Evolutionary conservation across 164 flowering plant genomes (phyloP).

Genomic region (Chimonanthus salicifolius): DNA sequence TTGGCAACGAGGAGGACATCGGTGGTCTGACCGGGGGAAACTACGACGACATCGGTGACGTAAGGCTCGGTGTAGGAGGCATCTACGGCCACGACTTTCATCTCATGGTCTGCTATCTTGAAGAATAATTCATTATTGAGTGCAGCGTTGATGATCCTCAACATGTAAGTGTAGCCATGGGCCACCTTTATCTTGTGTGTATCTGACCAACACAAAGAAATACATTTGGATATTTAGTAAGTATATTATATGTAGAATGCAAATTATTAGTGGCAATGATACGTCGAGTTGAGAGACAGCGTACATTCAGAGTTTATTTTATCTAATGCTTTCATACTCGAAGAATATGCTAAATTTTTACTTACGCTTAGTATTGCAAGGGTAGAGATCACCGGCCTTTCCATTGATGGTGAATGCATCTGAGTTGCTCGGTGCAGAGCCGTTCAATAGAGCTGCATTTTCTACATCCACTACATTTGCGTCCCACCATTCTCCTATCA

Average conservation of each 20-base stretch:
- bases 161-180: constrained; percentile 53
- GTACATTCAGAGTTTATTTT: no score
- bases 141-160: constrained; percentile 77
- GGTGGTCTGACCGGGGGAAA: constrained; percentile 63
- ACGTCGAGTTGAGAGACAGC: background rate
- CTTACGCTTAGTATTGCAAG: constrained; percentile 48
- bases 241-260: background rate
- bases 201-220: constrained; percentile 16
- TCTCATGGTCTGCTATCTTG: constrained; percentile 55
- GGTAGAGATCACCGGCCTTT: constrained; percentile 2
- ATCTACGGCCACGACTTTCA: constrained; percentile 66
- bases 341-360: background rate
- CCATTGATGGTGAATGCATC: constrained; percentile 79
- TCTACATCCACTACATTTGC: constrained; percentile 13
- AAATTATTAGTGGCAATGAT: background rate
- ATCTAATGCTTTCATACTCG: background rate
- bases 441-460: constrained; percentile 25
- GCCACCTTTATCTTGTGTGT: constrained; percentile 34
- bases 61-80: constrained; percentile 55
- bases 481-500: constrained; percentile 20
- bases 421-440: constrained; percentile 34
- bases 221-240: no score
- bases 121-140: constrained; percentile 68
- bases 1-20: constrained; percentile 56
- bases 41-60: constrained; percentile 48